Percentiles rank a stretch among this genome's conserved stretches.
phyloP scores from a whole-genome alignment of 495 filamentous ascomycete genomes.

The Aspergillus indologenus region DNA sequence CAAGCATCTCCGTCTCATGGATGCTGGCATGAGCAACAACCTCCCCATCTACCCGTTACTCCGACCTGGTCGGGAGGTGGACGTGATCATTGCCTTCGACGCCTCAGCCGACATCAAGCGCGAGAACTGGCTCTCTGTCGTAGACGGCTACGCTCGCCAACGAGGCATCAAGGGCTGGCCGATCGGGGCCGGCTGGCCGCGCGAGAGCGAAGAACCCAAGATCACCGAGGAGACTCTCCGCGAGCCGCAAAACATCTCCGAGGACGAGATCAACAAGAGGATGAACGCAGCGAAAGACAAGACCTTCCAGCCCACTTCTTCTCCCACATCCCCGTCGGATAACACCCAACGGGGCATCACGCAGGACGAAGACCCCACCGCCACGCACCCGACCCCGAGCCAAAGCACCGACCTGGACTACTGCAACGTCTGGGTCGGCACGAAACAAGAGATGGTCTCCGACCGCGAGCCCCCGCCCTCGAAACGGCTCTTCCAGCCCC shows the following conservation, averaged over 20 bases:
- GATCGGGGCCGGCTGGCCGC: slow-evolving; percentile 86
- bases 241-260: slow-evolving; percentile 59
- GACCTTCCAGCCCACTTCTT: slow-evolving; percentile 14
- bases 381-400: slow-evolving; percentile 1
- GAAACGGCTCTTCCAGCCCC: slow-evolving; percentile 51
- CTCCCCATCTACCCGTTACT: slow-evolving; percentile 92
- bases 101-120: slow-evolving; percentile 78
- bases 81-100: slow-evolving; percentile 89
- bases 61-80: slow-evolving; percentile 79
- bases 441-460: slow-evolving; percentile 63
- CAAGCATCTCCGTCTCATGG: slow-evolving; percentile 82
- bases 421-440: slow-evolving; percentile 95
- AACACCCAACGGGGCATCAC: slow-evolving; percentile 8
- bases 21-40: slow-evolving; percentile 98
- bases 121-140: slow-evolving; percentile 90
- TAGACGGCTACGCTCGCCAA: slow-evolving; percentile 87
- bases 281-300: slow-evolving; percentile 59
- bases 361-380: slow-evolving; percentile 5
- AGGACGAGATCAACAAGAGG: slow-evolving; percentile 58
- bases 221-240: slow-evolving; percentile 63
- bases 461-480: slow-evolving; percentile 62
- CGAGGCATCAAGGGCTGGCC: slow-evolving; percentile 92
- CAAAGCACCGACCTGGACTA: slow-evolving; percentile 64
- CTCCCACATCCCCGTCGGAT: not conserved
- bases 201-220: slow-evolving; percentile 46